Evolutionary conservation across 1,284 basidiomycete genomes (phyloP), one percentile per base, ranked within the genome.

Genomic region (Tilletia caries): DNA sequence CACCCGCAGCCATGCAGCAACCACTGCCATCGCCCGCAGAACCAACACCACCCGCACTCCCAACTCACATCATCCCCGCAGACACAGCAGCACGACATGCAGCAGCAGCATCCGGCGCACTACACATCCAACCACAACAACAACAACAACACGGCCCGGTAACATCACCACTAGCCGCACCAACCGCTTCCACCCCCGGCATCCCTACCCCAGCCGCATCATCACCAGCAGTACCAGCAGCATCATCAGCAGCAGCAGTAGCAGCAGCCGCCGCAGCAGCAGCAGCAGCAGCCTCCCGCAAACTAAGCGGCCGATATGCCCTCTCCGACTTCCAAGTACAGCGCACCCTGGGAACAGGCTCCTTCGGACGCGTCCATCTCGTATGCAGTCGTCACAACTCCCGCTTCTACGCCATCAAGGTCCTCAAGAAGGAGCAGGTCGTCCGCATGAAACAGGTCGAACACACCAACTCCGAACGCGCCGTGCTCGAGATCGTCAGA

Each of bases 381-480:
- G 81, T 81, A 8, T 71, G 76, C 10, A 76, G 73, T 64, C 65
- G 73, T 6, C 80, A 83, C 73, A 83, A 83, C 64, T 71, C 75
- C 65, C 74, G 81, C 8, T 82, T 80, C 71, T 83, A 83, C 70
- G 81, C 81, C 2, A 77, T 83, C 73, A 83, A 83, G 68, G 80
- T 82, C 29, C 71, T 82, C 15, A 75, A 77, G 52, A 83, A 83
- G 69, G 92, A 96, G 74, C 92, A 93, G 82, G 92, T 98, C 68
- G 93, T 95, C 71, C 89, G 88, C 79, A 92, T 93, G 88, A 98
- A 98, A 86, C 95, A 98, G 83, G 90, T 98, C 68, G 93, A 97
- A 79, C 95, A 98, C 83, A 98, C 95, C 33, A 96, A 95, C 83
- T 95, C 93, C 76, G 95, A 98, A 85, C 90, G 93, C 77, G 88